Conservation (phyloP, 495 filamentous ascomycete species). For the Podospora conica region DNA sequence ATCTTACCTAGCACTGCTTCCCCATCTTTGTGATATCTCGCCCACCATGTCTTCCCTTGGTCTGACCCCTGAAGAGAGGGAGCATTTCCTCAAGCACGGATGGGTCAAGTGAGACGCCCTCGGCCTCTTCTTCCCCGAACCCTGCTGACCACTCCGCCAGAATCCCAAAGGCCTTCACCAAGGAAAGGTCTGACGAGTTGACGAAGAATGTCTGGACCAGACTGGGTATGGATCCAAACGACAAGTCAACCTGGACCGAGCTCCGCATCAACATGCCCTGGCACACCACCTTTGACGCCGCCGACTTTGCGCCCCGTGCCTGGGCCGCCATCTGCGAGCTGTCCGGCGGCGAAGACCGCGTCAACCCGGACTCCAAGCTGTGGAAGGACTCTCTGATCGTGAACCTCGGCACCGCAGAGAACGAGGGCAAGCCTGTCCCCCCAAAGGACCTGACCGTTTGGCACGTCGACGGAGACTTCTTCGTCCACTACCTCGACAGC, state of each 20-base stretch:
- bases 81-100: conserved; percentile 60
- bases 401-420: conserved; percentile 58
- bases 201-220: conserved; percentile 59
- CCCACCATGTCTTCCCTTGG: conserved; percentile 27
- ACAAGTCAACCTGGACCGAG: conserved; percentile 60
- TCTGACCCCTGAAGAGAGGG: conserved; percentile 56
- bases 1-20: not conserved
- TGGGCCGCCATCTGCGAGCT: conserved; percentile 67
- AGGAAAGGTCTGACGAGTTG: conserved; percentile 51
- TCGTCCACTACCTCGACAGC: conserved; percentile 68
- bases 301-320: conserved; percentile 58
- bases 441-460: conserved; percentile 52
- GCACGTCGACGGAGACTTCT: conserved; percentile 76
- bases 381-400: conserved; percentile 71
- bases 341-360: conserved; percentile 57
- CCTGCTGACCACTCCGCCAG: conserved; percentile 9
- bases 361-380: conserved; percentile 41
- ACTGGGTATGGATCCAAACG: conserved; percentile 58
- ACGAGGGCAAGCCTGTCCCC: conserved; percentile 43
- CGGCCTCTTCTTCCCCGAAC: not conserved
- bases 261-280: conserved; percentile 62
- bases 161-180: conserved; percentile 46
- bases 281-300: conserved; percentile 47
- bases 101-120: conserved; percentile 45
- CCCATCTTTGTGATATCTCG: not conserved